Conservation (phyloP, 108 stramenopile species). For the Schizochytrium sp. region DNA sequence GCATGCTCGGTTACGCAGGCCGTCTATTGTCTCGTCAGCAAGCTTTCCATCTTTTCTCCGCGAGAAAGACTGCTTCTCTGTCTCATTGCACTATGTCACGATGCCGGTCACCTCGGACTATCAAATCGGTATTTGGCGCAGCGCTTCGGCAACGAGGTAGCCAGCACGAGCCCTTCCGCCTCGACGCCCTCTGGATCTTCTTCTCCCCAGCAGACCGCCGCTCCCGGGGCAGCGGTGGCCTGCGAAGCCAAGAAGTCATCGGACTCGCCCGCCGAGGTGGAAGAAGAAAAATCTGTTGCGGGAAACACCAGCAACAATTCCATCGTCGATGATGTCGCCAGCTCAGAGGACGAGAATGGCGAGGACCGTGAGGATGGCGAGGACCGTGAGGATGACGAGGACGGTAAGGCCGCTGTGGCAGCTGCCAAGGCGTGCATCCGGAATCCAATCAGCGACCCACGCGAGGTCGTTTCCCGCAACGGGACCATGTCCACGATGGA, state of each 20-base stretch:
- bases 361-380: no score
- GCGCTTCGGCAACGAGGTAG: neutral
- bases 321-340: neutral
- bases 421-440: neutral
- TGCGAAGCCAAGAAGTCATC: neutral
- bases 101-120: conserved; percentile 6
- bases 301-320: neutral
- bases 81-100: conserved; percentile 6
- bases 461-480: neutral
- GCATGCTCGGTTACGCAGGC: neutral
- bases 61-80: neutral
- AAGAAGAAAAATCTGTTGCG: neutral
- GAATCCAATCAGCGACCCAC: neutral
- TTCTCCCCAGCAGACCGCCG: no score
- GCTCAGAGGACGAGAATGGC: no score
- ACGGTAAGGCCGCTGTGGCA: neutral
- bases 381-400: neutral
- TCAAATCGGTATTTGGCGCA: neutral
- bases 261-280: neutral
- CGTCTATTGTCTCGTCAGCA: neutral
- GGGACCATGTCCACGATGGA: neutral
- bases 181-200: neutral
- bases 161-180: neutral
- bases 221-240: no score
- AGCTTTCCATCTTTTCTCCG: neutral